Base-by-base conservation (phyloP, 768 basidiomycete species). In the Sporobolomyces roseus region DNA sequence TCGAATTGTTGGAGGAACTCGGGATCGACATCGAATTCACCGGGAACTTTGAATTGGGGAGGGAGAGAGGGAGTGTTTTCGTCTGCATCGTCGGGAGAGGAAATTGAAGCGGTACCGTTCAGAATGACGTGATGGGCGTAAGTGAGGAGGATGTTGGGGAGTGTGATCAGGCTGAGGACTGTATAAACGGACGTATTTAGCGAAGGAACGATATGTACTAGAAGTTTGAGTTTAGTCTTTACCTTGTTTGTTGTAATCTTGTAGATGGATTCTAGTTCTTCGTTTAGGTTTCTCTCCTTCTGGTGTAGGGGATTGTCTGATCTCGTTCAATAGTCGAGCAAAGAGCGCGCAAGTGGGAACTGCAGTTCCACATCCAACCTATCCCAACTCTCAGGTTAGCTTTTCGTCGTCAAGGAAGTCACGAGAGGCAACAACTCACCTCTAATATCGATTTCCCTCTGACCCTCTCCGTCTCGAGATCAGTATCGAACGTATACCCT, bases 361-460 rank as follows among this genome's bases (percentile, higher is more conserved):
- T 1, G 88, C 89, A 0, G 94, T 97, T 25, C 94, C 94, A 77
- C 94, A 98, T 1, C 94, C 94, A 59, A 96, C 78, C 93, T 97
- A 63, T 25, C 7, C 4, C 4, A 7, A 32, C 10, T 3, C 45
- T 62, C 25, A 36, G 53, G 17, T 48, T 29, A 13, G 5, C 9
- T 33, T 33, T 53, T 32, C 12, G 23, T 13, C 12, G 45, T 21
- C 6, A 23, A 9, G 10, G 38, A 48, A 48, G 10, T 7, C 7
- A 17, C 13, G 32, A 4, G 16, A 27, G n/a, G 17, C 14, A 2
- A 29, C 17, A 10, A 78, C 83, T 38, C 68, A 89, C 93, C 85
- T 93, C 93, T 16, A 93, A 75, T 14, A 90, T 78, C 21, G 82
- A 82, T 74, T 83, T 84, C 1, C 87, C 88, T 36, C 73, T 75